These are phyloP conservation scores for Galeopsis tetrahit DNA, from an alignment of 257 asterid species.

Conservation along the genomic window DNA sequence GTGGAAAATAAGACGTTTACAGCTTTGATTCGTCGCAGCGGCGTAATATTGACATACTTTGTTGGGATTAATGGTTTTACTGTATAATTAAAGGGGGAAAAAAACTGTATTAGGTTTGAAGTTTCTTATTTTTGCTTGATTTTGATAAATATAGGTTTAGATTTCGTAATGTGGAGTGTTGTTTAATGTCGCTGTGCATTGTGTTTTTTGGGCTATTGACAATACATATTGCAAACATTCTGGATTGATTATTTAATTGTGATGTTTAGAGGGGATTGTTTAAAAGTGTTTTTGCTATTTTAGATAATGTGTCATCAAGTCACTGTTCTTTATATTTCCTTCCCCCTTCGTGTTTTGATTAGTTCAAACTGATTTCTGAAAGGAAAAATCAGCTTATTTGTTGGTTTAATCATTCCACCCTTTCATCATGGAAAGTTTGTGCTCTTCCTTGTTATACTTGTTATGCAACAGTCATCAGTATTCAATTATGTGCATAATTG, in stretches of 20 bases:
- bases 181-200: neutral
- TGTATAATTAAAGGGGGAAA: too few relatives aligned
- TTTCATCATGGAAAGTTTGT: slow-evolving; percentile 9
- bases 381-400: neutral
- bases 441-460: neutral
- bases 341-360: neutral
- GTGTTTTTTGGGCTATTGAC: neutral
- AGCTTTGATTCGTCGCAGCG: neutral
- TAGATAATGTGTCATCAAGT: too few relatives aligned
- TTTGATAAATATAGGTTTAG: neutral
- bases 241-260: neutral
- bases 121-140: neutral
- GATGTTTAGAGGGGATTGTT: too few relatives aligned
- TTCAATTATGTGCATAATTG: neutral
- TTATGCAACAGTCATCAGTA: neutral
- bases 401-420: too few relatives aligned
- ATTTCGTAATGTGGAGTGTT: neutral
- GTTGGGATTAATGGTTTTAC: too few relatives aligned
- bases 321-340: neutral
- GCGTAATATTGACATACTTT: too few relatives aligned
- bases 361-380: neutral
- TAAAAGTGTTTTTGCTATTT: too few relatives aligned
- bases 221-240: neutral
- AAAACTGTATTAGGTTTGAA: neutral
- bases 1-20: neutral